Percentiles rank a stretch among this genome's conserved stretches.
These are phyloP conservation scores for Plasmodium adleri DNA, from an alignment of 169 alveolate genomes.

Conservation along the genomic window DNA sequence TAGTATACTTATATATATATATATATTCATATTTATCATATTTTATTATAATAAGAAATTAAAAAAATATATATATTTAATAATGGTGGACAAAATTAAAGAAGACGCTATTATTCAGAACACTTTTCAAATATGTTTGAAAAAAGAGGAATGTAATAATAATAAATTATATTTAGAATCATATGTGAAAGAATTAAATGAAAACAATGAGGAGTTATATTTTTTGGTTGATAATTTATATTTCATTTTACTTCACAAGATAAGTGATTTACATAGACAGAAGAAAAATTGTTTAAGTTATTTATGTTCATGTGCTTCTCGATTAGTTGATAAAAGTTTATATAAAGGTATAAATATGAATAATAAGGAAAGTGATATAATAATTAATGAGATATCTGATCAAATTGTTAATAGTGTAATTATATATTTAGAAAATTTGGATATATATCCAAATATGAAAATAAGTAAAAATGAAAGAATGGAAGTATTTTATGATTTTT, in stretches of 20 bases:
- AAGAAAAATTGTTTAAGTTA: constrained; percentile 65
- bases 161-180: constrained; percentile 33
- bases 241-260: constrained; percentile 61
- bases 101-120: constrained; percentile 51
- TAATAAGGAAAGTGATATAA: constrained; percentile 7
- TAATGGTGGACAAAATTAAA: constrained; percentile 33
- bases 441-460: constrained; percentile 56
- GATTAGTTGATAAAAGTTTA: constrained; percentile 25
- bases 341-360: constrained; percentile 31
- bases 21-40: too few relatives aligned
- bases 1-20: too few relatives aligned
- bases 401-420: constrained; percentile 41
- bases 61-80: background rate
- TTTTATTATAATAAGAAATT: background rate
- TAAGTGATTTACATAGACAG: constrained; percentile 44
- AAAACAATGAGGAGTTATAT: constrained; percentile 39
- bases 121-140: constrained; percentile 59
- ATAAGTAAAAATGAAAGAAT: constrained; percentile 42
- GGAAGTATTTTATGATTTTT: constrained; percentile 32
- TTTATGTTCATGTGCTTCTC: constrained; percentile 42
- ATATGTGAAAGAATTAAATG: constrained; percentile 57
- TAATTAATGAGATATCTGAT: constrained; percentile 42
- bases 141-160: constrained; percentile 35
- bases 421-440: constrained; percentile 55
- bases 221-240: constrained; percentile 35